Base-by-base conservation (phyloP, 345 rosid species). In the Excoecaria cochinchinensis region DNA sequence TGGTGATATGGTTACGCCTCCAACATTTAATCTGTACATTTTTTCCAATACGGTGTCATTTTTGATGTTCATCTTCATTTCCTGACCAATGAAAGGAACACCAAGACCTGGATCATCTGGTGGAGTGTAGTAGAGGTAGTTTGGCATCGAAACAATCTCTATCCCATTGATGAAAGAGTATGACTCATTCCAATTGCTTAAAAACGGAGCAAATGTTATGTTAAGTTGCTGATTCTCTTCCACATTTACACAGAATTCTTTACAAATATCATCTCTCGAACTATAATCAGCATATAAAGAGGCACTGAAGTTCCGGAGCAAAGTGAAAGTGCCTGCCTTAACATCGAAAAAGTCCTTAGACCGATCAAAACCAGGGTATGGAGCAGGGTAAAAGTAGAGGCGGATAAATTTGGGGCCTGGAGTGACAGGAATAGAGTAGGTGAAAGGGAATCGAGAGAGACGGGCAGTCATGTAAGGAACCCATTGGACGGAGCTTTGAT, bases 241-340 rank as follows among this genome's bases (percentile, higher is more conserved):
- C 39, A 75, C 78, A 1, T 72, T 74, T 4, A 86, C 0, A 4
- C 61, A 63, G 4, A 67, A 86, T 74, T 86, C 89, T 53, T 64
- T 76, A 17, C 69, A 0, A 0, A 79, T 42, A 1, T 38, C 0
- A 0, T 0, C 13, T 1, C 8, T 36, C 38, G 16, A 13, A 6
- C 2, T 8, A 21, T 10, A 44, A 44, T 5, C 21, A 17, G 76
- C 69, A 31, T 48, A 38, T 40, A 75, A 55, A 6, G 55, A 38
- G 0, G 83, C 87, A 61, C 79, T 82, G 73, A 84, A 86, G 71
- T 84, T 82, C 0, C 40, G 8, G 67, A 82, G 84, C 16, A 86
- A 80, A 67, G 83, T 78, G 67, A 67, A 69, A 12, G 47, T 24
- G n/a, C 82, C 84, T 6, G 67, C 78, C 22, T 3, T 80, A 52